phyloP scores from a whole-genome alignment of 139 green algal genomes.

The Picochlorum sp. region DNA sequence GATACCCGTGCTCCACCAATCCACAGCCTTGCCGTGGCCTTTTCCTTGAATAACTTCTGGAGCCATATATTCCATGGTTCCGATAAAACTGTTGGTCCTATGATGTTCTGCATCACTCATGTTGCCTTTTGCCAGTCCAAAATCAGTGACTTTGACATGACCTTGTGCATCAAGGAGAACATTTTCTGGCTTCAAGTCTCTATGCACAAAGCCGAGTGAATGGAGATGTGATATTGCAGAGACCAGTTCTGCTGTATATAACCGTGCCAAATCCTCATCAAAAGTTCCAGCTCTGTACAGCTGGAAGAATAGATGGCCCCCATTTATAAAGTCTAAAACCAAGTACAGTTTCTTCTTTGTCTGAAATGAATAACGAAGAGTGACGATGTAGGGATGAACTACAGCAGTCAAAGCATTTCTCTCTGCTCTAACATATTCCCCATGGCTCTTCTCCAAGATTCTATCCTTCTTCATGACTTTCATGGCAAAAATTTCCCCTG shows the following conservation, averaged over 20 bases:
- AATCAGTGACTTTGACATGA: conserved; percentile 83
- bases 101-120: conserved; percentile 41
- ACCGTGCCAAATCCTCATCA: conserved; percentile 70
- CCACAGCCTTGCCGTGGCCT: conserved; percentile 78
- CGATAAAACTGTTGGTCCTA: conserved; percentile 87
- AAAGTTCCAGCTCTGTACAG: conserved; percentile 87
- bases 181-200: conserved; percentile 80
- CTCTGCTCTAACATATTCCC: conserved; percentile 83
- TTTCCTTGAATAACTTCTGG: conserved; percentile 81
- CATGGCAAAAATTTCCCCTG: conserved; percentile 79
- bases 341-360: conserved; percentile 93
- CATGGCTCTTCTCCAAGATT: conserved; percentile 87
- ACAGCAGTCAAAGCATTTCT: conserved; percentile 85
- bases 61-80: conserved; percentile 86
- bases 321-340: conserved; percentile 97
- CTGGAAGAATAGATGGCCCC: conserved; percentile 97
- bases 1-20: conserved; percentile 95
- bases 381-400: conserved; percentile 94
- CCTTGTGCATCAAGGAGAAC: conserved; percentile 90
- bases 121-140: conserved; percentile 74
- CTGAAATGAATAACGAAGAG: conserved; percentile 87
- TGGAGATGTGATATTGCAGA: conserved; percentile 88
- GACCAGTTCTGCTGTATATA: conserved; percentile 95
- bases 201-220: conserved; percentile 68
- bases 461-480: conserved; percentile 87